Evolutionary conservation across 2,329 filamentous ascomycete species (phyloP).

Genomic region (Aspergillus spinulosporus): DNA sequence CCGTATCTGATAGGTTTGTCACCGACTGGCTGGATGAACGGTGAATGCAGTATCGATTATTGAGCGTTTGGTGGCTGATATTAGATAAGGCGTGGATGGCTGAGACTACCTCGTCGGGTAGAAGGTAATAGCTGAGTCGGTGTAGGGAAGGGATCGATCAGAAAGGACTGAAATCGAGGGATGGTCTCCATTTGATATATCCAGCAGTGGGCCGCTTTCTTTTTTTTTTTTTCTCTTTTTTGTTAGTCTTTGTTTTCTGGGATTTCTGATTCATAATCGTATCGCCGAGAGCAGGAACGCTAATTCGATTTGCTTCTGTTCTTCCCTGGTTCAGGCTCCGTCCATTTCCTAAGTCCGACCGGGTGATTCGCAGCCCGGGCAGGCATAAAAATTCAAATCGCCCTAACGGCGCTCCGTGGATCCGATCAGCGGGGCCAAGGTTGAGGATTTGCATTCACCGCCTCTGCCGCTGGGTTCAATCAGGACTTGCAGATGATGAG

Average conservation of each 20-base stretch:
- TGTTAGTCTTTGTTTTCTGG: conserved; percentile 9
- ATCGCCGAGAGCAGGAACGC: conserved; percentile 4
- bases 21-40: not conserved
- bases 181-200: conserved; percentile 25
- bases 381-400: conserved; percentile 12
- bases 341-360: conserved; percentile 18
- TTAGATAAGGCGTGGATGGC: conserved; percentile 8
- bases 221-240: conserved; percentile 3
- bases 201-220: conserved; percentile 14
- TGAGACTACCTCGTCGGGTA: conserved; percentile 11
- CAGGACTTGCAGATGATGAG: conserved; percentile 12
- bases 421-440: conserved; percentile 16
- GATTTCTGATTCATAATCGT: conserved; percentile 16
- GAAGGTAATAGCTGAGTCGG: not conserved
- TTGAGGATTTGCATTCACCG: conserved; percentile 17
- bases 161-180: conserved; percentile 12
- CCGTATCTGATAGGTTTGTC: conserved; percentile 2
- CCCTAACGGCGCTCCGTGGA: conserved; percentile 13
- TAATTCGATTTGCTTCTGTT: conserved; percentile 6
- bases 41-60: not conserved
- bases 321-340: conserved; percentile 2
- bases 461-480: conserved; percentile 18
- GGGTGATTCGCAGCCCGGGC: conserved; percentile 13
- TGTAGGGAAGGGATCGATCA: conserved; percentile 10
- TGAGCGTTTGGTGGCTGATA: conserved; percentile 1